phyloP scores from a whole-genome alignment of 495 filamentous ascomycete species.

The Aspergillus heteromorphus region DNA sequence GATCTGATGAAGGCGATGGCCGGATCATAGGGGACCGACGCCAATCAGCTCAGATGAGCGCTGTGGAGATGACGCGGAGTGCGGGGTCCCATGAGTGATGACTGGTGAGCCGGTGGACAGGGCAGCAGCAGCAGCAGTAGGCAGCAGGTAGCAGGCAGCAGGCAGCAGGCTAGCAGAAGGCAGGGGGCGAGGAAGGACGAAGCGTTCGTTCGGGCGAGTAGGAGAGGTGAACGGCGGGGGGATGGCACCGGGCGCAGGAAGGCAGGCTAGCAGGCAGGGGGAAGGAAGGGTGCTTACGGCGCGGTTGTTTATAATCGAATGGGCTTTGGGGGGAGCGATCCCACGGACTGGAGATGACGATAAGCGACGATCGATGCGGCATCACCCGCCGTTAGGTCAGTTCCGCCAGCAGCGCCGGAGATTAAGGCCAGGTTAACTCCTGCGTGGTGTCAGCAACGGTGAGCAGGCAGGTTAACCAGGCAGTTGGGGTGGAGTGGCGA shows the following conservation, averaged over 20 bases:
- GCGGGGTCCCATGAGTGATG: conserved; percentile 21
- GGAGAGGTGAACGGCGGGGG: neutral
- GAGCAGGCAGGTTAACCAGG: too few species aligned
- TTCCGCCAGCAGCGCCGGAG: neutral
- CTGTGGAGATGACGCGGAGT: conserved; percentile 15
- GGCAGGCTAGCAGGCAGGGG: neutral
- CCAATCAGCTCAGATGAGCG: conserved; percentile 1
- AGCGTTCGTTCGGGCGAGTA: neutral
- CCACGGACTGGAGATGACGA: neutral
- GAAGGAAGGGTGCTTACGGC: neutral
- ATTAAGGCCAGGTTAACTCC: neutral
- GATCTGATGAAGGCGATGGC: conserved; percentile 1
- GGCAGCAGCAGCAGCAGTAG: neutral
- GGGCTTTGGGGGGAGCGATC: neutral
- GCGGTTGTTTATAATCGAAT: neutral
- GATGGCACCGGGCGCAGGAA: neutral
- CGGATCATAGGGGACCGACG: neutral
- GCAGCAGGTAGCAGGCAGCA: neutral
- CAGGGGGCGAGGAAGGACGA: neutral
- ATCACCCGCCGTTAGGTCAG: conserved; percentile 6
- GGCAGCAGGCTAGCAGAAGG: neutral
- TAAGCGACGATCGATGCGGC: conserved; percentile 14
- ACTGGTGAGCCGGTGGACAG: neutral
- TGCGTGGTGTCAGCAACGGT: too few species aligned
- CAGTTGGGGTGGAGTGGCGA: too few species aligned